Evolutionary conservation across 345 rosid species (phyloP), one percentile per base, ranked within the genome.

Genomic region (Turritis glabra): DNA sequence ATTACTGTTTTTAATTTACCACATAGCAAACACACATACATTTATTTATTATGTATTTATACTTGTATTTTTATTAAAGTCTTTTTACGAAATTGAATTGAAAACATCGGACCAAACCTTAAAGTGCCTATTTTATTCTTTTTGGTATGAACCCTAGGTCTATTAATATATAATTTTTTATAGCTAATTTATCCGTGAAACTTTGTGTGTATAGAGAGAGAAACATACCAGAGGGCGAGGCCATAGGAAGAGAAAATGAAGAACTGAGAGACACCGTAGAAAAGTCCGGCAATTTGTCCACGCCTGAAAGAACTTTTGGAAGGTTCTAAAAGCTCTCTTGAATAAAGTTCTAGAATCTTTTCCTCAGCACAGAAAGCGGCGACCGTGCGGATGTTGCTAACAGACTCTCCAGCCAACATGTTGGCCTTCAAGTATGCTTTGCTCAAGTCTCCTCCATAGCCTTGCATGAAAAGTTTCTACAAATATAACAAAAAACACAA

Each of bases 231-330:
- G 59, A 94, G 84, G 35, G 97, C 97, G 23, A 94, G 99, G 41
- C 97, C 99, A 38, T 94, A 94, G 6, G 97, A 85, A 21, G 99
- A 94, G 86, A 91, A 94, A 73, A 94, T 94, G 81, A 94, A 94
- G 87, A 94, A 94, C 84, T 94, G 99, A 64, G 97, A 91, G 65
- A 90, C 55, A 37, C 99, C 99, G 57, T 94, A 92, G 72, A 90
- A 86, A 66, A 90, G 58, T 52, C 99, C 99, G 1, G 99, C 99
- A 57, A 85, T 84, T 81, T 91, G 99, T 37, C 99, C 99, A 14
- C 99, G 93, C 47, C 73, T 80, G 59, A 94, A 92, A 4, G 97
- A 87, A 14, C 70, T 85, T 67, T 78, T 82, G 3, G 97, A 86
- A 51, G 99, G 99, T 68, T 92, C 97, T 35, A 87, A 77, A 12